Conservation (phyloP, 495 filamentous ascomycete species). For the Eremomyces bilateralis region DNA sequence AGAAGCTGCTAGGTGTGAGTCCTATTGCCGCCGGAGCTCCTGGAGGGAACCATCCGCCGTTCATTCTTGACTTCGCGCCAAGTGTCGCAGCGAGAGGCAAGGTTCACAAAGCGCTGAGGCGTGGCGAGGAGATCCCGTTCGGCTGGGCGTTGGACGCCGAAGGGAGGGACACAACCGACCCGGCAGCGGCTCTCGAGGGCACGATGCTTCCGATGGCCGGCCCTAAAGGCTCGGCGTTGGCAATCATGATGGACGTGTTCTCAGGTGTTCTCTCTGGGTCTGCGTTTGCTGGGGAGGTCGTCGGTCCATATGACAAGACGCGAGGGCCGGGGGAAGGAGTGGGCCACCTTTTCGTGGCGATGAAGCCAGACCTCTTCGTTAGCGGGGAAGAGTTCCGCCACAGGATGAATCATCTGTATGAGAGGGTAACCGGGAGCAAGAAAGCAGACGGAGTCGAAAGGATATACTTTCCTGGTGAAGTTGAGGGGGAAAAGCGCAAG, state of each 20-base stretch:
- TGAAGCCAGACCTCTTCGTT: constrained; percentile 63
- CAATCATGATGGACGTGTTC: constrained; percentile 74
- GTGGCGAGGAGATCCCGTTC: constrained; percentile 49
- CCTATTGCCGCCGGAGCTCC: constrained; percentile 62
- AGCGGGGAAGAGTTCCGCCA: constrained; percentile 41
- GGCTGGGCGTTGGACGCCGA: constrained; percentile 56
- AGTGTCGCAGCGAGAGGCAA: constrained; percentile 51
- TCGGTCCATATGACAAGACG: constrained; percentile 46
- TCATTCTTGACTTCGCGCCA: constrained; percentile 66
- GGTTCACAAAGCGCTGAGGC: constrained; percentile 48
- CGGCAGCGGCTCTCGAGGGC: constrained; percentile 38
- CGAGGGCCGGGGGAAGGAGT: constrained; percentile 48
- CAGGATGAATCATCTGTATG: constrained; percentile 49
- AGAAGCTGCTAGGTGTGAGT: constrained; percentile 50
- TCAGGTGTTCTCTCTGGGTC: constrained; percentile 50
- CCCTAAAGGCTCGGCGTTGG: constrained; percentile 48
- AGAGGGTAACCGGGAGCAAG: constrained; percentile 37
- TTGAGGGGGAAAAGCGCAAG: constrained; percentile 41
- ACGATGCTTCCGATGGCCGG: constrained; percentile 68
- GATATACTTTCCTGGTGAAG: constrained; percentile 63
- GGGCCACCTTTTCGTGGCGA: constrained; percentile 52
- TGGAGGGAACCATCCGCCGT: constrained; percentile 29
- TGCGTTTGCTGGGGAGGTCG: constrained; percentile 53
- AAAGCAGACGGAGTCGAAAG: constrained; percentile 48
- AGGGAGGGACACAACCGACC: constrained; percentile 47